phyloP scores from a whole-genome alignment of 164 flowering plant genomes.

The Vitis rupestris region DNA sequence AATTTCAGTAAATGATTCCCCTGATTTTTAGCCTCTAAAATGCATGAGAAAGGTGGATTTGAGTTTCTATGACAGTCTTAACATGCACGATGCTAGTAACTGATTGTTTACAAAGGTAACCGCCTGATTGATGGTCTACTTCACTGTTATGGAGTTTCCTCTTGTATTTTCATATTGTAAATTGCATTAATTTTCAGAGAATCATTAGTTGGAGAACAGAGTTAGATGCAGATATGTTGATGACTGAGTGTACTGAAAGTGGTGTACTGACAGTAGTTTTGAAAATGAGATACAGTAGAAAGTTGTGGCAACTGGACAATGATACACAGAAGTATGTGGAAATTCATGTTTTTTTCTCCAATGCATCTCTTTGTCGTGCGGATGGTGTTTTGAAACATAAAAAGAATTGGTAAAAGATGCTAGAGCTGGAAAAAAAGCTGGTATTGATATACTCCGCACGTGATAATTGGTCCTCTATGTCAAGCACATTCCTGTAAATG shows the following conservation, averaged over 20 bases:
- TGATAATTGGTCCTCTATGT: not conserved
- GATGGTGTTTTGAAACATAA: not conserved
- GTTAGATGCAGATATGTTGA: not conserved
- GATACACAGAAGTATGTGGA: not conserved
- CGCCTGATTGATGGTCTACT: not conserved
- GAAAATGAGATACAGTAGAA: not conserved
- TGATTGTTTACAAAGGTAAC: slow-evolving; percentile 2
- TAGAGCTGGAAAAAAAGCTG: not conserved
- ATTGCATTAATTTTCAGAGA: not conserved
- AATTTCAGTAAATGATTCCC: not conserved
- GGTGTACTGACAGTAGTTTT: not conserved
- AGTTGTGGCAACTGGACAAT: not conserved
- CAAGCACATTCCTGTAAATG: no score
- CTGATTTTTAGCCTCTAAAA: not conserved
- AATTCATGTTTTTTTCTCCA: not conserved
- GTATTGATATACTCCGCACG: not conserved
- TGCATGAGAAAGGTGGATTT: slow-evolving; percentile 3
- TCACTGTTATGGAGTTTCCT: not conserved
- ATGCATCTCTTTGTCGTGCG: not conserved
- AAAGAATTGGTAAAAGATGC: not conserved
- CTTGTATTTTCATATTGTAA: slow-evolving; percentile 2
- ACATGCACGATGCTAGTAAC: not conserved
- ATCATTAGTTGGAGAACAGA: not conserved
- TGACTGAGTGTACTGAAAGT: not conserved
- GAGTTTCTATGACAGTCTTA: not conserved